phyloP scores from a whole-genome alignment of 805 yeast species.

The Suhomyces vadensis region DNA sequence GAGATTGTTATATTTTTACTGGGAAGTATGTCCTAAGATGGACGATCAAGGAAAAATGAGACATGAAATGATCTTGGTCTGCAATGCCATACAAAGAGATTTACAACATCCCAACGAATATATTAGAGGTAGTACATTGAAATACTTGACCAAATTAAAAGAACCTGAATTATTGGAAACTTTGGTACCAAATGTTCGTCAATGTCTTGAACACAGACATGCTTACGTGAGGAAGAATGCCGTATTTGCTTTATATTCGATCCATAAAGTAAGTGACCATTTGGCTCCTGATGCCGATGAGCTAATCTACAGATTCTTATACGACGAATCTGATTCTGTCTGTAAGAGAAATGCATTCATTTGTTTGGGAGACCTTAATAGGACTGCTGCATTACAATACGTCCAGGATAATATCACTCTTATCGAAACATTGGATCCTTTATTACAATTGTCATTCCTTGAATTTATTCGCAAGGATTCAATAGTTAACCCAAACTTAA shows the following conservation, averaged over 20 bases:
- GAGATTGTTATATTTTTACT: constrained; percentile 88
- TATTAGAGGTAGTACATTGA: constrained; percentile 90
- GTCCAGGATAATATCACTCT: constrained; percentile 67
- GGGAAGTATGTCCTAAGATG: constrained; percentile 96
- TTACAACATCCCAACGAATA: constrained; percentile 97
- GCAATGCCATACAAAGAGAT: constrained; percentile 97
- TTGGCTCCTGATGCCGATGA: constrained; percentile 96
- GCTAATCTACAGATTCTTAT: constrained; percentile 68
- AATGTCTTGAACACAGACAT: constrained; percentile 92
- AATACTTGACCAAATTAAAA: constrained; percentile 85
- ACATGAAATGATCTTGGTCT: constrained; percentile 97
- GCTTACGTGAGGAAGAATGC: constrained; percentile 98
- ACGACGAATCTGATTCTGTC: constrained; percentile 85
- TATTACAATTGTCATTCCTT: constrained; percentile 84
- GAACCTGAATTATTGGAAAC: constrained; percentile 96
- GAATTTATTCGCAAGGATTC: constrained; percentile 91
- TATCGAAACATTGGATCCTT: constrained; percentile 71
- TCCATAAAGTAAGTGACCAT: constrained; percentile 79
- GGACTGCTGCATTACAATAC: constrained; percentile 81
- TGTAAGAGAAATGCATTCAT: constrained; percentile 96
- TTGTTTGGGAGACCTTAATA: constrained; percentile 76
- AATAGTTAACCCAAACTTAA: constrained; percentile 58
- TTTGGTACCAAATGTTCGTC: constrained; percentile 87
- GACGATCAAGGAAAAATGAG: constrained; percentile 87
- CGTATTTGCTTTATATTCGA: constrained; percentile 82